Evolutionary conservation across 495 filamentous ascomycete species (phyloP), one percentile per base, ranked within the genome.

Genomic region (Gamarada debralockiae): DNA sequence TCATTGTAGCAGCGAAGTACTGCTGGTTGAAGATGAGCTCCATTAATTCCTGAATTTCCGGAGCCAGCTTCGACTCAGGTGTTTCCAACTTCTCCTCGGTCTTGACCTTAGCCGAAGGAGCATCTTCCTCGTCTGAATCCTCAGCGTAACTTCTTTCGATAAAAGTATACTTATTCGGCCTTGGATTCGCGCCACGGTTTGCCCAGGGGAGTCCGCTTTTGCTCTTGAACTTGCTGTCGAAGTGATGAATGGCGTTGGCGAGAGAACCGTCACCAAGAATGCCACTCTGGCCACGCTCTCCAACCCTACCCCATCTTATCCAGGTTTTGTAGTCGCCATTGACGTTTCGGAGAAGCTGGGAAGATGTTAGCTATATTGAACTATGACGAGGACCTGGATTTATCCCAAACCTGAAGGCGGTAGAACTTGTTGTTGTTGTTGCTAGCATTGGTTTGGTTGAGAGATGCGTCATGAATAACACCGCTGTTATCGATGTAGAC

Each of bases 221-320:
- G 54, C 80, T 77, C 54, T 81, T 90, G 75, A 96, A 95, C 56
- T 87, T 88, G 61, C 79, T 83, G 25, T 86, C 67, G 50, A 89
- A 95, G 5, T 74, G 52, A 1, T 38, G 53, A 23, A 78, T 62
- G 0, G 88, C 87, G 4, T 54, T 33, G 0, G 56, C 52, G 6
- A 85, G 56, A 15, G 54, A 42, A 9, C 73, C 70, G 8, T 65
- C 27, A 2, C 70, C 72, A 2, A 85, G 56, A 15, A 72, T 50
- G 1, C 75, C 73, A 6, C 62, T 74, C 58, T 88, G 81, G 2
- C 89, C 89, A 27, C 48, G 58, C 51, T 91, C 87, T 0, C 89
- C 90, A 7, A 92, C 87, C 14, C 89, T 78, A 10, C 90, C 90
- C 86, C 84, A 92, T 13, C 85, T 77, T 1, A 81, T 87, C 83